phyloP scores from a whole-genome alignment of 495 filamentous ascomycete species.

The Podospora anserina region DNA sequence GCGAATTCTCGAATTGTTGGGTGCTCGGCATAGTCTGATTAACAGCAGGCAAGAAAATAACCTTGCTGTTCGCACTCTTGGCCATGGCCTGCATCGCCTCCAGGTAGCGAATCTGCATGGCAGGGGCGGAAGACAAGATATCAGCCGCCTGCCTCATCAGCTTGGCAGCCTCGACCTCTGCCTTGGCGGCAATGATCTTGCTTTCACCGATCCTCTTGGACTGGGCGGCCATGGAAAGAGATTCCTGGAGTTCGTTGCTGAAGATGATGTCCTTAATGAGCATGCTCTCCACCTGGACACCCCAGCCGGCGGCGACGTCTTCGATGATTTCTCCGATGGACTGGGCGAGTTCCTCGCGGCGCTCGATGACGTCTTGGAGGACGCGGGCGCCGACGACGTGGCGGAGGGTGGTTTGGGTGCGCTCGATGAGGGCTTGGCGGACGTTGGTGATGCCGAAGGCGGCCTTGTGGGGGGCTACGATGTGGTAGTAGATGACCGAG shows the following conservation, averaged over 20 bases:
- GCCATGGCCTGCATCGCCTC: conserved; percentile 99
- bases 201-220: conserved; percentile 96
- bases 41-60: conserved; percentile 83
- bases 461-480: conserved; percentile 90
- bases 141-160: conserved; percentile 98
- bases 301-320: conserved; percentile 90
- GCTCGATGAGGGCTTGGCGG: conserved; percentile 90
- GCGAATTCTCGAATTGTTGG: conserved; percentile 34
- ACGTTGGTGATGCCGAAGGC: conserved; percentile 97
- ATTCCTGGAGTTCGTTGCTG: conserved; percentile 91
- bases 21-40: conserved; percentile 61
- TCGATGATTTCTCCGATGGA: conserved; percentile 97
- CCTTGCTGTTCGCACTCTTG: conserved; percentile 91
- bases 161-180: conserved; percentile 95
- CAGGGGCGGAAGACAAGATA: conserved; percentile 86
- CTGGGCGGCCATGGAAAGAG: conserved; percentile 99
- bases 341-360: conserved; percentile 92
- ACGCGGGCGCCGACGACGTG: conserved; percentile 96
- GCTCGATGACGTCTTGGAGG: conserved; percentile 97
- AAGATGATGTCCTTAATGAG: conserved; percentile 99
- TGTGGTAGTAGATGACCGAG: conserved; percentile 98
- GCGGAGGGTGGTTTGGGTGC: conserved; percentile 95
- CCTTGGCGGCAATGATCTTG: conserved; percentile 95
- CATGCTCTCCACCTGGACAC: conserved; percentile 96
- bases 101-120: conserved; percentile 98